Percentiles rank a stretch among this genome's conserved stretches.
Conservation (phyloP, 2,329 filamentous ascomycete genomes). For the Epichloe bromicola region DNA sequence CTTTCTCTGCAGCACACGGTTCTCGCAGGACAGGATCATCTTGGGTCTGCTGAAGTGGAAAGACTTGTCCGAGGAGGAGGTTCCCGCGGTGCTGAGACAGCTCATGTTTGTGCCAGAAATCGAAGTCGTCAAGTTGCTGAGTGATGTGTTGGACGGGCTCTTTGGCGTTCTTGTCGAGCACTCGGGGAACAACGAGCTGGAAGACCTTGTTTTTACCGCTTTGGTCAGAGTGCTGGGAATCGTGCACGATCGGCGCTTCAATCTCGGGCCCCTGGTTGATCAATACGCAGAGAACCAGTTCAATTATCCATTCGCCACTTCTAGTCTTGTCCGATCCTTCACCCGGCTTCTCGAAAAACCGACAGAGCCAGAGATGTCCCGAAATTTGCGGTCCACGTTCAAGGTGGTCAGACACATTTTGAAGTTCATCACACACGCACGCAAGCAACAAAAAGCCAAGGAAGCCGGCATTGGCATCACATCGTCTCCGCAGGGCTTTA, state of each 20-base stretch:
- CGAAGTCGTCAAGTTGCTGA: conserved; percentile 88
- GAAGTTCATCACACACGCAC: conserved; percentile 86
- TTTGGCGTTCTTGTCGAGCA: conserved; percentile 88
- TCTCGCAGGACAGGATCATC: conserved; percentile 83
- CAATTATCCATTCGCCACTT: conserved; percentile 84
- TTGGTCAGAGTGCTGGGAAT: conserved; percentile 84
- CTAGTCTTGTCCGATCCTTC: conserved; percentile 78
- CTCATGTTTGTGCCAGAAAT: conserved; percentile 93
- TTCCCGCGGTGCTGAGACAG: conserved; percentile 63
- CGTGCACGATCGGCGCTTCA: conserved; percentile 87
- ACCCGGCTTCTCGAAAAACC: conserved; percentile 71
- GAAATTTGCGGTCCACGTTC: conserved; percentile 78
- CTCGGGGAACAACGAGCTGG: conserved; percentile 81
- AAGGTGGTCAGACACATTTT: conserved; percentile 90
- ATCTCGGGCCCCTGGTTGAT: conserved; percentile 80
- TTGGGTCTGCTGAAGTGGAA: conserved; percentile 80
- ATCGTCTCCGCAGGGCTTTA: conserved; percentile 59
- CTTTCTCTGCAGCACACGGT: conserved; percentile 85
- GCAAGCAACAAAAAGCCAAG: conserved; percentile 76
- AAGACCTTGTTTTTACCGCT: conserved; percentile 84
- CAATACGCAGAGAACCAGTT: conserved; percentile 81
- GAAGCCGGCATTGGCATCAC: conserved; percentile 79
- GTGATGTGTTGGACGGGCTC: conserved; percentile 77
- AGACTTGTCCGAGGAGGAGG: conserved; percentile 55
- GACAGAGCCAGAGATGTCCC: conserved; percentile 68